Evolutionary conservation across 2,329 filamentous ascomycete species (phyloP).

Genomic region (Davidsoniella eucalypti): DNA sequence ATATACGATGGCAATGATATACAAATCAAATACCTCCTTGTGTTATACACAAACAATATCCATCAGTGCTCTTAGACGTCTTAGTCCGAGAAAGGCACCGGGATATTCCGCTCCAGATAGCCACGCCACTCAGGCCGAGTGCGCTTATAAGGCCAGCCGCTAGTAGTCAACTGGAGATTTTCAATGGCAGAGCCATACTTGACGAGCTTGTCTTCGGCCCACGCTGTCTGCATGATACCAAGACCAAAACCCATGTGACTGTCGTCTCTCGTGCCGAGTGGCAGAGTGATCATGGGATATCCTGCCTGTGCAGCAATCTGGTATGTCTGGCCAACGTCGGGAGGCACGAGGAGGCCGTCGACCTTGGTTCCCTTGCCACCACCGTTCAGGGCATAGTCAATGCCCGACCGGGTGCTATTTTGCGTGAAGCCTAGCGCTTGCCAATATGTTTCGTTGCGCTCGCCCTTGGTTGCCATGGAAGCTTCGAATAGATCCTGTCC

Average conservation of each 20-base stretch:
- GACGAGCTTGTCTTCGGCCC: constrained; percentile 39
- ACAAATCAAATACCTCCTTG: not conserved
- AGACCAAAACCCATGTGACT: constrained; percentile 25
- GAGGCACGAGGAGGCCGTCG: constrained; percentile 49
- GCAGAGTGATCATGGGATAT: constrained; percentile 56
- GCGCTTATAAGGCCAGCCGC: constrained; percentile 28
- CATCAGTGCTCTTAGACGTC: not conserved
- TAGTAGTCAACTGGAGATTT: constrained; percentile 31
- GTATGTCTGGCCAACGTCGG: constrained; percentile 49
- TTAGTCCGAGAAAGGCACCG: constrained; percentile 19
- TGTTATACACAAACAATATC: not conserved
- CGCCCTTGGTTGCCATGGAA: constrained; percentile 41
- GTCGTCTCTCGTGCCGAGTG: constrained; percentile 38
- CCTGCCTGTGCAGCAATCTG: constrained; percentile 61
- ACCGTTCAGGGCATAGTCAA: constrained; percentile 45
- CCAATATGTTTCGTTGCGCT: constrained; percentile 47
- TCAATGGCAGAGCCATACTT: constrained; percentile 48
- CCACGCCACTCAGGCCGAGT: constrained; percentile 35
- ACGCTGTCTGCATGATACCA: constrained; percentile 42
- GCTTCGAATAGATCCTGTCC: constrained; percentile 58
- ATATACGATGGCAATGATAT: constrained; percentile 4
- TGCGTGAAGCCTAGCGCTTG: constrained; percentile 48
- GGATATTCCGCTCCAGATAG: constrained; percentile 30
- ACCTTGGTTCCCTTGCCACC: constrained; percentile 24
- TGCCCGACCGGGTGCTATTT: constrained; percentile 45